A percentile compares a stretch with the other conserved stretches of the same genome.
Conservation (phyloP, 2,329 filamentous ascomycete genomes). For the Didymella lethalis region DNA sequence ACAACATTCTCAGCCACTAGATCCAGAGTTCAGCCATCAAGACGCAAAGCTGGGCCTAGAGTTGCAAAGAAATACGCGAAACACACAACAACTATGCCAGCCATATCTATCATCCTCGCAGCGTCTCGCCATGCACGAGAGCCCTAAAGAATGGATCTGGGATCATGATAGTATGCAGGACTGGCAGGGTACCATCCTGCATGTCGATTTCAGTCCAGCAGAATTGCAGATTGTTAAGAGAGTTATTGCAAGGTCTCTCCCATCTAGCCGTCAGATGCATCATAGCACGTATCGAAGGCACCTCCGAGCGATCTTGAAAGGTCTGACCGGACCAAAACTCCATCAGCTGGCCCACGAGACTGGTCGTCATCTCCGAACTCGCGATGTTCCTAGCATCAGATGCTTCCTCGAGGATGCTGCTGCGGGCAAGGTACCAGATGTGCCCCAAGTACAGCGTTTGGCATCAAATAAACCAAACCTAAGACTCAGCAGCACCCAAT, state of each 20-base stretch:
- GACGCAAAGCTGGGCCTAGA: constrained; percentile 34
- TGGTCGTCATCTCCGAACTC: constrained; percentile 24
- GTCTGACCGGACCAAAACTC: constrained; percentile 35
- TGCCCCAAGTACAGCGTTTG: constrained; percentile 39
- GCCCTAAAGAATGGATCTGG: constrained; percentile 33
- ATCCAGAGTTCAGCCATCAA: constrained; percentile 29
- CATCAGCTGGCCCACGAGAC: constrained; percentile 29
- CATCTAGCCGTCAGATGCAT: constrained; percentile 5
- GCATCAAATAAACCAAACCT: constrained; percentile 30
- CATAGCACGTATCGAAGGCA: constrained; percentile 31
- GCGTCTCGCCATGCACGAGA: constrained; percentile 26
- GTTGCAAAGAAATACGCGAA: background rate
- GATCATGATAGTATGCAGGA: constrained; percentile 30
- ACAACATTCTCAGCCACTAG: constrained; percentile 29
- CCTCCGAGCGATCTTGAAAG: constrained; percentile 32
- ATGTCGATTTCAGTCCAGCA: constrained; percentile 44
- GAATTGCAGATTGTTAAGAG: constrained; percentile 39
- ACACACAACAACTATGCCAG: constrained; percentile 2
- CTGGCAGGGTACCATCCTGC: constrained; percentile 44
- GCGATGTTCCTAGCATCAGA: constrained; percentile 35
- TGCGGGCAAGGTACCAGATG: constrained; percentile 29
- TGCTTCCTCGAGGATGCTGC: constrained; percentile 45
- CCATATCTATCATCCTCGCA: constrained; percentile 43
- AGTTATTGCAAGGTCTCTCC: constrained; percentile 20
- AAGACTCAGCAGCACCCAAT: constrained; percentile 26